phyloP scores from a whole-genome alignment of 192 early-diverging fungal species.

The Dissophora ornata region DNA sequence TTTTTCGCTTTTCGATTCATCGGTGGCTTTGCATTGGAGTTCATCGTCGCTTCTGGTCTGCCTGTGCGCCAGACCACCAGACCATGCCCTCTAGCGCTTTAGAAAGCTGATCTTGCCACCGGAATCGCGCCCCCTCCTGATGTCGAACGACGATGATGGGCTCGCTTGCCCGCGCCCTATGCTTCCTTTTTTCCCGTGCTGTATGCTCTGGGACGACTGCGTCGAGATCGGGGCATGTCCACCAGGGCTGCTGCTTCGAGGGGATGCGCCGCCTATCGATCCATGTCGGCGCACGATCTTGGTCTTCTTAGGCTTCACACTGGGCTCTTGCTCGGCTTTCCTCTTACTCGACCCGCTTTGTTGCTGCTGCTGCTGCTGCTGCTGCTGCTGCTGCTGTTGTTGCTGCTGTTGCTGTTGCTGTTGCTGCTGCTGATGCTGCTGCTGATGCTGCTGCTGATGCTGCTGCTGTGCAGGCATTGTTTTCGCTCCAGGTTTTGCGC shows the following conservation, averaged over 20 bases:
- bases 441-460: conserved; percentile 11
- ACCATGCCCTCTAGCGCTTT: conserved; percentile 24
- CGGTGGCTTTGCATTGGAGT: conserved; percentile 1
- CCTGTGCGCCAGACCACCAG: too few relatives aligned
- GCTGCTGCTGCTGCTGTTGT: conserved; percentile 11
- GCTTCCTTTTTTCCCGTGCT: conserved; percentile 10
- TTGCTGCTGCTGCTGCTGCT: conserved; percentile 8
- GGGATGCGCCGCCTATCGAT: conserved; percentile 7
- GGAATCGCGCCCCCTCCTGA: conserved; percentile 10
- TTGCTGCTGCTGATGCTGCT: conserved; percentile 5
- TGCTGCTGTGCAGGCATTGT: conserved; percentile 1
- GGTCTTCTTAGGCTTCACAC: conserved; percentile 22
- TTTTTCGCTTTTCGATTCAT: background rate
- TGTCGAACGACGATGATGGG: conserved; percentile 12
- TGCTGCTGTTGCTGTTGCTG: too few relatives aligned
- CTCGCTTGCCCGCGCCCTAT: background rate
- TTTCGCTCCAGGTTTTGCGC: background rate
- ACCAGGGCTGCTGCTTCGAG: conserved; percentile 24
- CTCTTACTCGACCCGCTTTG: conserved; percentile 22
- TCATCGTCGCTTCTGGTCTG: too few relatives aligned
- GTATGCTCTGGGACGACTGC: background rate
- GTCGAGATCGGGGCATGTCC: background rate
- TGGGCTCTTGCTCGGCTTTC: conserved; percentile 33
- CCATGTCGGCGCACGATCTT: conserved; percentile 38
- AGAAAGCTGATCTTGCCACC: conserved; percentile 35